These are phyloP conservation scores for Fraxinus sp. DNA, from an alignment of 305 asterid species.

Conservation along the genomic window DNA sequence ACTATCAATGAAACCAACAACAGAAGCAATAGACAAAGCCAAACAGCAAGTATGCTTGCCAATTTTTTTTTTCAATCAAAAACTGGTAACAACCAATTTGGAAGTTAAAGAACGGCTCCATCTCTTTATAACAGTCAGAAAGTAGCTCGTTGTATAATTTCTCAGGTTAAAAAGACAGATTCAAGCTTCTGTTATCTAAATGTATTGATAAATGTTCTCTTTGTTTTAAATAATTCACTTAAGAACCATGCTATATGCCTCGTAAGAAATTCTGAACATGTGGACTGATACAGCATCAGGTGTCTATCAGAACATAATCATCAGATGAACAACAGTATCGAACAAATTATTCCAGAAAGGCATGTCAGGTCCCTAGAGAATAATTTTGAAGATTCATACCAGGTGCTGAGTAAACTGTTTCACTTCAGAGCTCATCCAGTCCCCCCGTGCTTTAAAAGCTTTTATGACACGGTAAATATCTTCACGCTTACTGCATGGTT, in stretches of 20 bases:
- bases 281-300: conserved; percentile 7
- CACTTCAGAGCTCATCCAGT: conserved; percentile 61
- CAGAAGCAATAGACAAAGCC: background rate
- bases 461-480: conserved; percentile 87
- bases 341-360: conserved; percentile 24
- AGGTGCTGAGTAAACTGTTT: conserved; percentile 58
- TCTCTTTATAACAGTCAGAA: background rate
- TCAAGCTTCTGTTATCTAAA: background rate
- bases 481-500: conserved; percentile 74
- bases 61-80: background rate
- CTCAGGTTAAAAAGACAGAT: background rate
- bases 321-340: background rate
- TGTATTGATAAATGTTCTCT: conserved; percentile 13
- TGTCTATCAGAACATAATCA: background rate
- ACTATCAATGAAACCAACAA: background rate
- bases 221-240: conserved; percentile 1
- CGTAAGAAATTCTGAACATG: background rate
- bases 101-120: conserved; percentile 11
- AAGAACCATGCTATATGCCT: background rate
- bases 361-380: conserved; percentile 11
- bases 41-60: background rate
- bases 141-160: background rate
- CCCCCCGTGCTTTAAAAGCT: conserved; percentile 67
- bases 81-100: background rate
- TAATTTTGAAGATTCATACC: conserved; percentile 55